A percentile compares a stretch with the other conserved stretches of the same genome.
phyloP scores from a whole-genome alignment of 495 filamentous ascomycete species.

The Xylaria longipes region DNA sequence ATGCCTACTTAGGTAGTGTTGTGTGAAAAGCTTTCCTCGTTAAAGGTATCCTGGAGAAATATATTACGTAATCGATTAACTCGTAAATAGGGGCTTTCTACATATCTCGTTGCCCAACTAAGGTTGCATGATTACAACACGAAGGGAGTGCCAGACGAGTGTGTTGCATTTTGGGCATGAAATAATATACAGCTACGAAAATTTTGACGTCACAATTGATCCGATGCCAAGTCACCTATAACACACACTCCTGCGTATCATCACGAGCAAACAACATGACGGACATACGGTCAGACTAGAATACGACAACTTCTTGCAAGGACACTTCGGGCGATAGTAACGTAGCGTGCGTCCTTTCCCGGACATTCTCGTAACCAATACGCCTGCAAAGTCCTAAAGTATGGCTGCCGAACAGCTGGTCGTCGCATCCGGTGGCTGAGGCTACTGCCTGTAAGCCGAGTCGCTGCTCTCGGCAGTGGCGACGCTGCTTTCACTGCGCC shows the following conservation, averaged over 20 bases:
- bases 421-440: neutral
- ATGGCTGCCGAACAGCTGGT: neutral
- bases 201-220: neutral
- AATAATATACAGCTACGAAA: neutral
- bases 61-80: slow-evolving; percentile 10
- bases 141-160: neutral
- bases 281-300: neutral
- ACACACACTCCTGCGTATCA: neutral
- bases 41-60: neutral
- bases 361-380: neutral
- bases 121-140: neutral
- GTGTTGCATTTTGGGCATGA: neutral
- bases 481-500: neutral
- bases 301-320: neutral
- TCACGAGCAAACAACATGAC: neutral
- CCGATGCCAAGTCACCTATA: neutral
- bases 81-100: neutral
- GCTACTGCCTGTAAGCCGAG: neutral
- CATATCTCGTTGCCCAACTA: neutral
- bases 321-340: neutral
- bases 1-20: neutral
- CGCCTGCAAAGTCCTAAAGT: neutral
- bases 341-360: neutral
- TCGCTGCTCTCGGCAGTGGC: slow-evolving; percentile 2
- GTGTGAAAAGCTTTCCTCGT: neutral